Evolutionary conservation across 176 grass and related monocot genomes (phyloP).

Genomic region (Oropetium thomaeum): DNA sequence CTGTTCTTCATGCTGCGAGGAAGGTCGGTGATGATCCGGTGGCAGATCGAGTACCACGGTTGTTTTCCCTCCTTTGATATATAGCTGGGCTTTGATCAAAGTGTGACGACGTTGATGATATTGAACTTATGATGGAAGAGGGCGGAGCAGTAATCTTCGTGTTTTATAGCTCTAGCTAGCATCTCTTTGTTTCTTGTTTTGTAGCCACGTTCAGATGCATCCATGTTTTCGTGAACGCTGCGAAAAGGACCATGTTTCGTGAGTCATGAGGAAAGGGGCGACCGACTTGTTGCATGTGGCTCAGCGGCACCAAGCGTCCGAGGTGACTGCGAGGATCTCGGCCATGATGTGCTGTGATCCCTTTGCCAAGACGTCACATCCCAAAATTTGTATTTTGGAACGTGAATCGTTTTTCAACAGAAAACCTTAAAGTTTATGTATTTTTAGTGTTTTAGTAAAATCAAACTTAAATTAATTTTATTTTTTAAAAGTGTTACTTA

Average conservation of each 20-base stretch:
- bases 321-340: slow-evolving; percentile 1
- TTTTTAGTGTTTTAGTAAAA: too few relatives aligned
- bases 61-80: not conserved
- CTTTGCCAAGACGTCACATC: too few relatives aligned
- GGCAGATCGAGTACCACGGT: not conserved
- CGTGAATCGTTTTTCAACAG: too few relatives aligned
- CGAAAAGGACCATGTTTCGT: not conserved
- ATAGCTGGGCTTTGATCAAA: not conserved
- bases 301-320: slow-evolving; percentile 4
- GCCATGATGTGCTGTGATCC: not conserved
- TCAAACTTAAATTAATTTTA: too few relatives aligned
- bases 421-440: too few relatives aligned
- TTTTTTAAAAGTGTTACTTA: too few relatives aligned
- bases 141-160: not conserved
- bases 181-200: not conserved
- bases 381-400: too few relatives aligned
- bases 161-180: not conserved
- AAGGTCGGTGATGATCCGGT: not conserved
- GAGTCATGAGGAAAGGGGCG: not conserved
- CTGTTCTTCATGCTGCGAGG: not conserved
- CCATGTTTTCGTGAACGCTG: not conserved
- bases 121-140: not conserved
- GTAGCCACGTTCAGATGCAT: not conserved
- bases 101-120: not conserved
- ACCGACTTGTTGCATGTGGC: slow-evolving; percentile 6